phyloP scores from a whole-genome alignment of 495 filamentous ascomycete genomes.

The Penicillium psychrofluorescens region DNA sequence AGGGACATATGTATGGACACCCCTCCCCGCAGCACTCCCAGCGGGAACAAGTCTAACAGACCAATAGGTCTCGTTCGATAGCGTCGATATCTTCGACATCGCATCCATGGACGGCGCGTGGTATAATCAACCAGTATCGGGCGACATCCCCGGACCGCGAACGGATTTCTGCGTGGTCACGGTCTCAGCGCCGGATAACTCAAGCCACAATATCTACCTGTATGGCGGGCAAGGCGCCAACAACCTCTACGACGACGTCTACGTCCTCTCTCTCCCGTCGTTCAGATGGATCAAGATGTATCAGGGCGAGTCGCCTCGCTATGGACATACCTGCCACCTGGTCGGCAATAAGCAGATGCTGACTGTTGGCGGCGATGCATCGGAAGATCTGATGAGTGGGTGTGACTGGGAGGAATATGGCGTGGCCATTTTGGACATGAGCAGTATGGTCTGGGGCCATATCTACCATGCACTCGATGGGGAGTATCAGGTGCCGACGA shows the following conservation, averaged over 20 bases:
- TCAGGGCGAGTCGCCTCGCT: conserved; percentile 23
- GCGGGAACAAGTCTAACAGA: too few species aligned
- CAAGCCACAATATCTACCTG: conserved; percentile 25
- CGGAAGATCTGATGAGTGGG: conserved; percentile 5
- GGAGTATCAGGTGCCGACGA: conserved; percentile 19
- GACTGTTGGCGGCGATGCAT: conserved; percentile 27
- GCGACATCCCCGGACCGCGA: conserved; percentile 20
- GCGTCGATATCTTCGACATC: conserved; percentile 31
- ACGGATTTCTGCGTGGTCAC: conserved; percentile 24
- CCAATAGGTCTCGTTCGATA: conserved; percentile 16
- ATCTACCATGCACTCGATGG: conserved; percentile 15
- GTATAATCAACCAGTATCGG: conserved; percentile 27
- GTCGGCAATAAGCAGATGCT: conserved; percentile 29
- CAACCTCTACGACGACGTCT: conserved; percentile 24
- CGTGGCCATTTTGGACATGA: conserved; percentile 29
- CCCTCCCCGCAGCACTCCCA: not conserved
- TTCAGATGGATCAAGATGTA: conserved; percentile 5
- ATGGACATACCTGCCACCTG: conserved; percentile 30
- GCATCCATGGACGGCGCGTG: conserved; percentile 22
- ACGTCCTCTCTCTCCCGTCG: conserved; percentile 27
- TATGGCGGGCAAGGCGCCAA: conserved; percentile 16
- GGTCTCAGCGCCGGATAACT: conserved; percentile 22
- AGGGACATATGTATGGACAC: conserved; percentile 9
- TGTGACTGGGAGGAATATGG: conserved; percentile 34
- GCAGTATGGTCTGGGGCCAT: conserved; percentile 26